Evolutionary conservation across 192 early-diverging fungal genomes (phyloP), one percentile per base, ranked within the genome.

Genomic region (Phlyctochytrium planicorne): DNA sequence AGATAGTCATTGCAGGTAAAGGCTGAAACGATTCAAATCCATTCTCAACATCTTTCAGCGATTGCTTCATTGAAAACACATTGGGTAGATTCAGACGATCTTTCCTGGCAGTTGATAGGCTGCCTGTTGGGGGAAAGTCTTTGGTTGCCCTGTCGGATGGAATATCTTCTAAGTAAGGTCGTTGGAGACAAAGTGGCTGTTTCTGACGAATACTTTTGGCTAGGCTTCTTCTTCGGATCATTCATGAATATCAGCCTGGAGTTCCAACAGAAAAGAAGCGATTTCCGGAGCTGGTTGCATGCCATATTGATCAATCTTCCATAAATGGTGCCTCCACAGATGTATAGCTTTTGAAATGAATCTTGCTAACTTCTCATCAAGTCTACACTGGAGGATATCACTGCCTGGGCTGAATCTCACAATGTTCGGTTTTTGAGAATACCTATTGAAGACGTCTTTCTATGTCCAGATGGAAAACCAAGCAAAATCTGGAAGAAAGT

Each of bases 111-210:
- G 34, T 34, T 23, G 30, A 31, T 6, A 63, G 47, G 6, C 0
- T 31, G 2, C 60, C 61, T 0, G 30, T 32, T 33, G 76, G 66
- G 3, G 84, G 75, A 52, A 90, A 87, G 52, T 84, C 87, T 12
- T 73, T 94, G 73, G 68, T 95, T 17, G 95, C 94, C 10, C 81
- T 92, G 31, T 97, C 95, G 1, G 95, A 94, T 32, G 95, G 95
- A 0, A 72, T 88, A 2, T 85, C 91, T 3, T 95, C 93, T 10
- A 81, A 82, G 90, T 90, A 75, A 68, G 63, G 27, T 16, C 40
- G 30, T 29, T 34, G 40, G n/a, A 50, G n/a, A 50, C n/a, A 6
- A 23, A 55, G n/a, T 52, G 6, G 6, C 47, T 55, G 47, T 2
- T 30, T n/a, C 23, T 27, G 16, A 37, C 6, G 6, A 27, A 52